Evolutionary conservation across 2,329 filamentous ascomycete species (phyloP).

Genomic region (Claviceps fusiformis): DNA sequence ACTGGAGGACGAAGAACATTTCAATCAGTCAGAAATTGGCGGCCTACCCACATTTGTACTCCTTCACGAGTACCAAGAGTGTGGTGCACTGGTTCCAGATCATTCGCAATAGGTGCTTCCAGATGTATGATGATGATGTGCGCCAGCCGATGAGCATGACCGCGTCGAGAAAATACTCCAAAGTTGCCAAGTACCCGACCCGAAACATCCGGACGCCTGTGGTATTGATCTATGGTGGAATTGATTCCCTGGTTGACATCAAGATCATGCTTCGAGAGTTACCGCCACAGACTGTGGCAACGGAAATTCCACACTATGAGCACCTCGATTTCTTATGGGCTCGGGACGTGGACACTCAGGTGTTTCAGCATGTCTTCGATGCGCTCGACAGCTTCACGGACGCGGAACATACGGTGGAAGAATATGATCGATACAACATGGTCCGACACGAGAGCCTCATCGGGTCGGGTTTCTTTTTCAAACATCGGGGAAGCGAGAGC

Average conservation of each 20-base stretch:
- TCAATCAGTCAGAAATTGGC: slow-evolving; percentile 78
- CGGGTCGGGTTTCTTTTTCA: slow-evolving; percentile 19
- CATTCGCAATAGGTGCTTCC: slow-evolving; percentile 88
- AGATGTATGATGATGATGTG: slow-evolving; percentile 96
- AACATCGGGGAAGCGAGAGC: slow-evolving; percentile 21
- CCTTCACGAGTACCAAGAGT: slow-evolving; percentile 89
- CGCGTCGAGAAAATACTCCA: slow-evolving; percentile 73
- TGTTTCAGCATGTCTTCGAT: slow-evolving; percentile 85
- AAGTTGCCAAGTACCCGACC: slow-evolving; percentile 91
- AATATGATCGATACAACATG: slow-evolving; percentile 43
- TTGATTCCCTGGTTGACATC: slow-evolving; percentile 89
- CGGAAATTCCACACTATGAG: slow-evolving; percentile 82
- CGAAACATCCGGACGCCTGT: slow-evolving; percentile 95
- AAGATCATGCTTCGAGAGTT: slow-evolving; percentile 82
- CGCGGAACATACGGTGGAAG: slow-evolving; percentile 42
- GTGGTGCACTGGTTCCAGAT: slow-evolving; percentile 99
- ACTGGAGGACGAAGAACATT: slow-evolving; percentile 80
- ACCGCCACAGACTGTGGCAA: slow-evolving; percentile 71
- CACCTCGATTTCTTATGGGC: slow-evolving; percentile 97
- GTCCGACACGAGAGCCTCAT: slow-evolving; percentile 38
- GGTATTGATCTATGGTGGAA: slow-evolving; percentile 84
- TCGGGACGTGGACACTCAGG: slow-evolving; percentile 64
- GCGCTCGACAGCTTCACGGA: slow-evolving; percentile 62
- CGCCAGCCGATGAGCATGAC: slow-evolving; percentile 61
- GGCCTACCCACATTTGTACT: slow-evolving; percentile 90